Evolutionary conservation across 1,284 basidiomycete species (phyloP).

Genomic region (Ustilago trichophora): DNA sequence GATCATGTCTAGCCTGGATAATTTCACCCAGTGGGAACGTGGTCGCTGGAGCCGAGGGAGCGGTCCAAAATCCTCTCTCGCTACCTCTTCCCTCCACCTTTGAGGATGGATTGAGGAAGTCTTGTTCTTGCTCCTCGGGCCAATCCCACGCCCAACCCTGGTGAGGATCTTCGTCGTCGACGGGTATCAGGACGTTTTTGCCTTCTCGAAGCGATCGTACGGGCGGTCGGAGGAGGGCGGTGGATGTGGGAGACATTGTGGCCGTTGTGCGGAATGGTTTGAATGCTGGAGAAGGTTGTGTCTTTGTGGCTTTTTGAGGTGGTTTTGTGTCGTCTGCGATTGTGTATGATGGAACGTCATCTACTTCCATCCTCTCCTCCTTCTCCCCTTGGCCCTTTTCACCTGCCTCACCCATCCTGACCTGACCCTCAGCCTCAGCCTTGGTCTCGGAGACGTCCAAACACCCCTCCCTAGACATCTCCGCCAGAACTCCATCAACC

Average conservation of each 20-base stretch:
- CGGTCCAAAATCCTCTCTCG: slow-evolving; percentile 43
- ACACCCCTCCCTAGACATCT: slow-evolving; percentile 17
- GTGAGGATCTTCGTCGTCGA: slow-evolving; percentile 32
- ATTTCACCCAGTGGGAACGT: slow-evolving; percentile 98
- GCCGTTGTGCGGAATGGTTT: slow-evolving; percentile 13
- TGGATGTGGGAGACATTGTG: not conserved
- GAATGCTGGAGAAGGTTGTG: too few relatives aligned
- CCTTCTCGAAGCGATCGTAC: slow-evolving; percentile 16
- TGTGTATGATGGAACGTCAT: too few relatives aligned
- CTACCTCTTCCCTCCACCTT: not conserved
- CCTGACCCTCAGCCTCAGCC: too few relatives aligned
- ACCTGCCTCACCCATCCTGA: too few relatives aligned
- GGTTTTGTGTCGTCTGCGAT: too few relatives aligned
- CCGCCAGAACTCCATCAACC: slow-evolving; percentile 14
- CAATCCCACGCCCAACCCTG: slow-evolving; percentile 63
- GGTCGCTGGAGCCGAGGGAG: slow-evolving; percentile 73
- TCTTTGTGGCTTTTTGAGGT: too few relatives aligned
- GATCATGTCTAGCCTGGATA: slow-evolving; percentile 86
- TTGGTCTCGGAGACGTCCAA: not conserved
- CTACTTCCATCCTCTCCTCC: too few relatives aligned
- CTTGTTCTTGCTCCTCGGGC: slow-evolving; percentile 63
- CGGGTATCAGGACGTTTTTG: slow-evolving; percentile 18
- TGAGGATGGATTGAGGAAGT: not conserved
- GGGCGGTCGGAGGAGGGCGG: slow-evolving; percentile 4
- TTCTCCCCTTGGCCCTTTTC: too few relatives aligned